Conservation (phyloP, 352 stramenopile genomes). For the Phytophthora capsici region DNA sequence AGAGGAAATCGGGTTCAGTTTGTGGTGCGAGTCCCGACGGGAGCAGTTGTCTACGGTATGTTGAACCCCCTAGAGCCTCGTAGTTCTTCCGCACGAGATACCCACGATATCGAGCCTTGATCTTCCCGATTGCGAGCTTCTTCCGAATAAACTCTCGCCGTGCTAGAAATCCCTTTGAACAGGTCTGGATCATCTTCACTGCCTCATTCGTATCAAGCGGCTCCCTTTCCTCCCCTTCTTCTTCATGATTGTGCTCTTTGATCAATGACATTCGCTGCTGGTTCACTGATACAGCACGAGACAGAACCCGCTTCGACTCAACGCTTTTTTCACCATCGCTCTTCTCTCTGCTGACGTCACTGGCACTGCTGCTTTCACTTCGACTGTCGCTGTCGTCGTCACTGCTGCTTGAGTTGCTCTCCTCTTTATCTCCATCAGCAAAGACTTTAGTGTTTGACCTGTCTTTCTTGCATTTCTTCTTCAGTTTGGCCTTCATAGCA, state of each 20-base stretch:
- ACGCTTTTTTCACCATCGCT: background rate
- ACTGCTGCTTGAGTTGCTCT: slow-evolving; percentile 4
- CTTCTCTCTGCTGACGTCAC: slow-evolving; percentile 1
- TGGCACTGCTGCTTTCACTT: slow-evolving; percentile 14
- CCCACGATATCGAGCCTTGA: slow-evolving; percentile 50
- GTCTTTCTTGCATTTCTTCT: slow-evolving; percentile 24
- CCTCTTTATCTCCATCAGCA: background rate
- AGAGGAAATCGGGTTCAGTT: slow-evolving; percentile 12
- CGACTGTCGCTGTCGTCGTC: slow-evolving; percentile 7
- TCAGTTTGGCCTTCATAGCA: slow-evolving; percentile 29
- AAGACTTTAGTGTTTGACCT: slow-evolving; percentile 1
- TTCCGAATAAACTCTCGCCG: slow-evolving; percentile 43
- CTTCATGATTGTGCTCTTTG: slow-evolving; percentile 21
- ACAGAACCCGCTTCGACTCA: background rate
- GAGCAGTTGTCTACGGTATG: slow-evolving; percentile 14
- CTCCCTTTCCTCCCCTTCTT: slow-evolving; percentile 19
- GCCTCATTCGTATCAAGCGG: slow-evolving; percentile 14
- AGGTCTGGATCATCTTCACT: slow-evolving; percentile 39
- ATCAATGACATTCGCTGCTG: slow-evolving; percentile 26
- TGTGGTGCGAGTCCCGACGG: slow-evolving; percentile 21
- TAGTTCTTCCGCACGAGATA: slow-evolving; percentile 53
- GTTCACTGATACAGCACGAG: slow-evolving; percentile 10
- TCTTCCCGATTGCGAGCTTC: slow-evolving; percentile 45
- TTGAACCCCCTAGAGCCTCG: slow-evolving; percentile 27
- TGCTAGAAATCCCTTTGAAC: slow-evolving; percentile 39